Evolutionary conservation across 306 rosid species (phyloP).

Genomic region (Prunus persica): Prunus_persica_NCBIv2 NC_034014.1:27118001-27118500

Average conservation of each 20-base stretch:
- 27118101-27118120: constrained; percentile 33
- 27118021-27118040: not conserved
- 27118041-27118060: constrained; percentile 43
- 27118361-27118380: constrained; percentile 33
- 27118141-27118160: constrained; percentile 44
- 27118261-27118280: not conserved
- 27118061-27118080: constrained; percentile 46
- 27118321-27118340: constrained; percentile 42
- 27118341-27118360: constrained; percentile 28
- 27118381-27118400: not conserved
- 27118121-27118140: constrained; percentile 49
- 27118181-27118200: constrained; percentile 35
- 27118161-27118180: constrained; percentile 38
- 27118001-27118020: not conserved
- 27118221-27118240: not conserved
- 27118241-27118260: not conserved
- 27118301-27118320: constrained; percentile 49
- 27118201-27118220: constrained; percentile 12
- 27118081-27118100: constrained; percentile 51
- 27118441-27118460: not conserved
- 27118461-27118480: constrained; percentile 50
- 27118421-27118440: not conserved
- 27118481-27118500: constrained; percentile 42
- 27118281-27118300: constrained; percentile 48
- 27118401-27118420: not conserved